Evolutionary conservation across 2,329 filamentous ascomycete species (phyloP).

Genomic region (Diaporthe velutina): DNA sequence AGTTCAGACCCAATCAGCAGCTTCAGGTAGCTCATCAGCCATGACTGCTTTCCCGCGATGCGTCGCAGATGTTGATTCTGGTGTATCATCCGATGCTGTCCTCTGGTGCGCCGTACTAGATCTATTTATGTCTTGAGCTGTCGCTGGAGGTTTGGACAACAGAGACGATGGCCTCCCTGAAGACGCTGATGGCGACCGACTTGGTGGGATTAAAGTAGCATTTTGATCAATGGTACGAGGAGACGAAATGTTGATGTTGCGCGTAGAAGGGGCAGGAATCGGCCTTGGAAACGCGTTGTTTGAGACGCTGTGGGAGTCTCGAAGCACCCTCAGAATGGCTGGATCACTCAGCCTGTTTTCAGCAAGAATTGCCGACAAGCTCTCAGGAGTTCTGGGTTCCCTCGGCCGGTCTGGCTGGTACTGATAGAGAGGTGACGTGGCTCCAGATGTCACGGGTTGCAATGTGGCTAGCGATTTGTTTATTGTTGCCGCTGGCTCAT

Average conservation of each 20-base stretch:
- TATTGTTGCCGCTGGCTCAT: background rate
- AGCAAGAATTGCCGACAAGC: background rate
- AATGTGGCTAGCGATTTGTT: background rate
- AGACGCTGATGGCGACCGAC: background rate
- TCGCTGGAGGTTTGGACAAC: background rate
- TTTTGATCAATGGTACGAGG: background rate
- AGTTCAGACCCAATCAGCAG: background rate
- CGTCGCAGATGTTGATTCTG: background rate
- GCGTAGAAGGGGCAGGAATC: background rate
- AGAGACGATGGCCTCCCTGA: background rate
- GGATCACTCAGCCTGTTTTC: background rate
- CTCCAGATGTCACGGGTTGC: background rate
- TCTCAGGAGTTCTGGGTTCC: background rate
- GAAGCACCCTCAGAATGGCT: background rate
- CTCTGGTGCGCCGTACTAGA: background rate
- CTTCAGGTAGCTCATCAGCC: background rate
- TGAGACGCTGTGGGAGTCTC: background rate
- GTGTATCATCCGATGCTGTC: background rate
- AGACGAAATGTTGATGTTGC: background rate
- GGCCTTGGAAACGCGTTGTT: background rate
- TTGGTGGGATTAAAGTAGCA: background rate
- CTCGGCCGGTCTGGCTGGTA: background rate
- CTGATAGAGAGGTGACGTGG: background rate
- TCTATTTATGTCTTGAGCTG: background rate
- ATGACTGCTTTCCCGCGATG: background rate